Conservation (phyloP, 352 stramenopile genomes). For the Globisporangium sylvaticum region DNA sequence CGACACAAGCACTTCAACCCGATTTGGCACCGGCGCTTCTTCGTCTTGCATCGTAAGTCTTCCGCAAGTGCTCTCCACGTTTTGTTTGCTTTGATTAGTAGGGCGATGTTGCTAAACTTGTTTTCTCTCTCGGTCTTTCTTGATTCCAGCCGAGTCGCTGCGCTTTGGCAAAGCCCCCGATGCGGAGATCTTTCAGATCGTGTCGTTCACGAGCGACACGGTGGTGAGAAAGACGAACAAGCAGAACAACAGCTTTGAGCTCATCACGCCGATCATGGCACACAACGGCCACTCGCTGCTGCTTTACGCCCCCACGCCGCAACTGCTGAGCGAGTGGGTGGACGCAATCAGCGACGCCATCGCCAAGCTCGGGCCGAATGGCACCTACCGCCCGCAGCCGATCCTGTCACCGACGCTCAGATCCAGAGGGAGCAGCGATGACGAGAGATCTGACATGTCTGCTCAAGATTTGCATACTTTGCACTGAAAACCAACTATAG, state of each 20-base stretch:
- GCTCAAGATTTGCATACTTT: neutral
- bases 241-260: conserved; percentile 76
- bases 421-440: neutral
- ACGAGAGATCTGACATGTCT: conserved; percentile 2
- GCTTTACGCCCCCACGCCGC: conserved; percentile 49
- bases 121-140: conserved; percentile 6
- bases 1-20: conserved; percentile 84
- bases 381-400: neutral
- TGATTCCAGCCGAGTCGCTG: conserved; percentile 41
- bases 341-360: conserved; percentile 55
- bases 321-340: conserved; percentile 56
- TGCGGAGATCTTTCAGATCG: conserved; percentile 69
- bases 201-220: conserved; percentile 60
- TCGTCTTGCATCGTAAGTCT: conserved; percentile 60
- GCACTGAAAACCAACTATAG: conserved; percentile 1
- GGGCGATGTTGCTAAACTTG: neutral
- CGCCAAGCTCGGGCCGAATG: conserved; percentile 14
- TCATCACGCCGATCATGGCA: conserved; percentile 70
- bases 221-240: conserved; percentile 65
- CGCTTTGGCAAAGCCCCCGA: conserved; percentile 67
- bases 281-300: conserved; percentile 59
- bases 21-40: conserved; percentile 74
- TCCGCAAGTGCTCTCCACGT: neutral
- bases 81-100: neutral
- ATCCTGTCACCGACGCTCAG: conserved; percentile 6